Evolutionary conservation across 106 monocot genomes (phyloP), one percentile per base, ranked within the genome.

Genomic region (Acorus gramineus): DNA sequence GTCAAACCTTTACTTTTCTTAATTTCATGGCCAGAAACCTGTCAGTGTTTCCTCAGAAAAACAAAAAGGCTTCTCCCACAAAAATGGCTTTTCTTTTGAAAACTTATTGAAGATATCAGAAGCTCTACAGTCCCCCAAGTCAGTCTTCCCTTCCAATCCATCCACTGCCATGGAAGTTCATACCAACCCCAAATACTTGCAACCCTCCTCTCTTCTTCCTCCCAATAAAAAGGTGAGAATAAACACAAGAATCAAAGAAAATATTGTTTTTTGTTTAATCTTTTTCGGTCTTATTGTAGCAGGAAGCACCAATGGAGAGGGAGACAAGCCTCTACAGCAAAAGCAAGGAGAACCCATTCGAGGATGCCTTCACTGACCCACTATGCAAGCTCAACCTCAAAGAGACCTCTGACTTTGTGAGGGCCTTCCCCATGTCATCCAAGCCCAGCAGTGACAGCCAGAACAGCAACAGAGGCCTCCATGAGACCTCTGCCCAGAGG

Each of bases 331-430:
- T 66, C 66, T 74, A 55, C 61, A 66, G 14, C 62, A 66, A 47
- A 7, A 64, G 13, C 67, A 72, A 66, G 10, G 78, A 68, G 47
- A 72, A 78, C 65, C 72, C 83, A 60, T 81, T 82, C 77, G 73
- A 44, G 49, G 77, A 73, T 42, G 13, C 59, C 47, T 67, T 85
- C 60, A 7, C 49, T 57, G 85, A 85, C 62, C 82, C 93, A 49
- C 80, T 86, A 28, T 86, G 85, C 84, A 78, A 78, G 63, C 78
- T 89, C 70, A 89, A 89, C 66, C 81, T 89, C 53, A 84, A 76
- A 67, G 88, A 84, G 63, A 81, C 81, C 57, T 89, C 88, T 48
- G 88, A 89, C 11, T 84, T 84, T 65, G 84, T 84, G 12, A 75
- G 56, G 55, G 62, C 84, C 0, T 74, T 89, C 60, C 84, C 93